Conservation (phyloP, 2,329 filamentous ascomycete genomes). For the Akanthomyces muscarius region DNA sequence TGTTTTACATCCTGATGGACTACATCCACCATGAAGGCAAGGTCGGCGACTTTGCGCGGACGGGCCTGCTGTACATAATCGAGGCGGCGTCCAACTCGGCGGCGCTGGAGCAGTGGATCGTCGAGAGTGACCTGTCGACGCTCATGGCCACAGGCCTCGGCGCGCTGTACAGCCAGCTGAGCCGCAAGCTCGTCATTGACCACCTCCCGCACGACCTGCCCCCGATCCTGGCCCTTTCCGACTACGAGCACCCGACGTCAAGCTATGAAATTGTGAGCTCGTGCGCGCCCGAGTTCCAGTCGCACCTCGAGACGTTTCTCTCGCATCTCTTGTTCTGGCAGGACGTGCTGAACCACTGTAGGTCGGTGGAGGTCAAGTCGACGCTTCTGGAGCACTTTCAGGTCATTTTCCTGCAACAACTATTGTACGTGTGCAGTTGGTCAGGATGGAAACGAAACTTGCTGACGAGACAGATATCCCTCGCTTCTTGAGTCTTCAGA, state of each 20-base stretch:
- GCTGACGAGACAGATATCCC: constrained; percentile 63
- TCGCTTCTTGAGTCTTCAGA: constrained; percentile 95
- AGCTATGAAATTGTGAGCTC: constrained; percentile 70
- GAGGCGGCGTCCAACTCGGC: constrained; percentile 83
- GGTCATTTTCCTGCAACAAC: constrained; percentile 89
- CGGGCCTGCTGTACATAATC: constrained; percentile 90
- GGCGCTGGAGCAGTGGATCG: constrained; percentile 88
- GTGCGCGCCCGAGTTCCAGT: constrained; percentile 69
- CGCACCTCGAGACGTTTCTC: constrained; percentile 88
- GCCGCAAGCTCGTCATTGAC: constrained; percentile 76
- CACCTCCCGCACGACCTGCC: constrained; percentile 72
- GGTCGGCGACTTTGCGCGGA: constrained; percentile 92
- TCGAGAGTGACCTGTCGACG: constrained; percentile 92
- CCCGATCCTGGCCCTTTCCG: constrained; percentile 81
- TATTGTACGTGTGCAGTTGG: constrained; percentile 59
- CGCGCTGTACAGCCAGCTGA: constrained; percentile 63
- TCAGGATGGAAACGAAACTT: too few species aligned
- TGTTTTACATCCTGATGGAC: constrained; percentile 94
- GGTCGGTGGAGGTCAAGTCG: constrained; percentile 84
- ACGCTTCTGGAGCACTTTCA: constrained; percentile 96
- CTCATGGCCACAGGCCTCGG: constrained; percentile 95
- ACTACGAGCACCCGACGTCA: constrained; percentile 72
- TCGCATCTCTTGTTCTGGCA: constrained; percentile 98
- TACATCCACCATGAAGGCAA: constrained; percentile 95
- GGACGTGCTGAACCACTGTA: constrained; percentile 93